Conservation (phyloP, 2,329 filamentous ascomycete genomes). For the Stagonosporopsis chrysanthemi region DNA sequence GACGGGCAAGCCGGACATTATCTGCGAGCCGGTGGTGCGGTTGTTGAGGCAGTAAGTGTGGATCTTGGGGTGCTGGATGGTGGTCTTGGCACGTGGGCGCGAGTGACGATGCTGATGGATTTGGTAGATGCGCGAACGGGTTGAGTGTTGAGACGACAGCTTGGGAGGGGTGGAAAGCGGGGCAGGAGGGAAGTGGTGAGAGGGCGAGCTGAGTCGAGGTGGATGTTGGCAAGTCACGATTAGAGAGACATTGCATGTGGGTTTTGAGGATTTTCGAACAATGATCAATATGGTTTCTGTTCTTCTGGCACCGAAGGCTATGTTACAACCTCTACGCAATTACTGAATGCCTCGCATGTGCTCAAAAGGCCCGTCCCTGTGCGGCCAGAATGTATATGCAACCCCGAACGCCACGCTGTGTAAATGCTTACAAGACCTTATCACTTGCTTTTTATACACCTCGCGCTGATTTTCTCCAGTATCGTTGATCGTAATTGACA, state of each 20-base stretch:
- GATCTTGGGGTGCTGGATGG: constrained; percentile 7
- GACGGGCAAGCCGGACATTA: constrained; percentile 51
- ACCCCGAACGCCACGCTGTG: constrained; percentile 52
- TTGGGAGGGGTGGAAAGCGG: constrained; percentile 60
- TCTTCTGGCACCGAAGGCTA: constrained; percentile 16
- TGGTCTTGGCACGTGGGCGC: constrained; percentile 27
- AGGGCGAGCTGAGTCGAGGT: background rate
- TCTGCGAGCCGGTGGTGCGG: constrained; percentile 65
- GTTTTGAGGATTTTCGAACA: background rate
- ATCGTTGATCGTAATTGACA: constrained; percentile 68
- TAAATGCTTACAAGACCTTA: constrained; percentile 34
- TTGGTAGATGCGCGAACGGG: constrained; percentile 58
- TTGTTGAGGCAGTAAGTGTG: constrained; percentile 64
- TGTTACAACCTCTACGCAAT: constrained; percentile 28
- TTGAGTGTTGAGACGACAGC: constrained; percentile 68
- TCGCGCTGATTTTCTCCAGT: constrained; percentile 60
- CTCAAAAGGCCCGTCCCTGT: constrained; percentile 25
- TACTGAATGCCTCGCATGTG: constrained; percentile 34
- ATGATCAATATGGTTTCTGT: constrained; percentile 4
- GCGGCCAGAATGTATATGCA: constrained; percentile 29
- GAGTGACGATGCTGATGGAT: background rate
- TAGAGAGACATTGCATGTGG: background rate
- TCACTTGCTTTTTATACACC: constrained; percentile 22
- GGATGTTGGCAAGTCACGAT: constrained; percentile 2
- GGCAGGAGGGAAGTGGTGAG: constrained; percentile 30